Base-by-base conservation (phyloP, 441 rosid species). In the Euphorbia corollata region DNA sequence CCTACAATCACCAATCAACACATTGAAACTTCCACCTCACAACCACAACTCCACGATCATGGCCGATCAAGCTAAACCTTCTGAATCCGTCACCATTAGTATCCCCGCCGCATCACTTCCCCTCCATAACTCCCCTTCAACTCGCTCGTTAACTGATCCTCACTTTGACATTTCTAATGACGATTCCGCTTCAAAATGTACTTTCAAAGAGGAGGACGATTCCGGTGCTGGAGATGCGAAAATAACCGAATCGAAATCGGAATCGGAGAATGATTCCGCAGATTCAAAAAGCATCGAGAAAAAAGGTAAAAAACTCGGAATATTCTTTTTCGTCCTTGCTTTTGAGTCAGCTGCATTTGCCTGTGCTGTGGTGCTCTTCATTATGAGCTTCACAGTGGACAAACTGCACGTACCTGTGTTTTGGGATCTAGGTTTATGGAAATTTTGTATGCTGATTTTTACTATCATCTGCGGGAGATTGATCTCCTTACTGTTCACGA, bases 391-490 rank as follows among this genome's bases (percentile, higher is more conserved):
- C 70, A 81, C 80, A 0, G 24, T 73, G 13, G 73, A 82, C 2
- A 50, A 23, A 53, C 61, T 83, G 79, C 34, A 75, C 18, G 45
- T 66, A 39, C 18, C 71, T 16, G 22, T 48, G 55, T 63, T 85
- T 63, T 78, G 84, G 87, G 64, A 80, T 20, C 74, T 80, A 67
- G 75, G 75, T 12, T 43, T 82, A 47, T 87, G 86, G 88, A 83
- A 82, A 80, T 83, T 84, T 85, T 80, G 80, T 65, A 76, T 77
- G 51, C 71, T 85, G 41, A 67, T 81, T 8, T 56, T 83, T 32
- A 82, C 81, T 11, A 69, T 83, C 39, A 78, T 80, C 66, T 74
- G 82, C 22, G 89, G 92, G 27, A 73, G 85, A 60, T 75, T 87
- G 71, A 65, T 79, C 51, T 69, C 86, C 0, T 75, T 61, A 23